Evolutionary conservation across 257 asterid species (phyloP), one percentile per base, ranked within the genome.

Genomic region (Paulownia fortunei): DNA sequence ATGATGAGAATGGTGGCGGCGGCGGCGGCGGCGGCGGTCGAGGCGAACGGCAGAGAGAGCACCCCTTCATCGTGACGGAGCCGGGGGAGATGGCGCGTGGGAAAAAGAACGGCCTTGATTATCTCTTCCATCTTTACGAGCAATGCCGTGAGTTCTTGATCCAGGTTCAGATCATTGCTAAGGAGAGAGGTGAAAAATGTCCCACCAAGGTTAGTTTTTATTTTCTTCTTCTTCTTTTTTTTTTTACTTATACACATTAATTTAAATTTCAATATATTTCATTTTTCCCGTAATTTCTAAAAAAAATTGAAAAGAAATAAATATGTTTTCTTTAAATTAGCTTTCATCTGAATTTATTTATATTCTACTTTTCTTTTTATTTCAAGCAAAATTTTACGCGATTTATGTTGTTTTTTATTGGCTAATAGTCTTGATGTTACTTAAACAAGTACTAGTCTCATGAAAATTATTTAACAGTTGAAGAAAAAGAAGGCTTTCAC

Each of bases 81-180:
- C 97, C 97, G 0, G 97, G 97, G 16, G 97, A 92, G 86, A 96
- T 92, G 76, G 97, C 97, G 49, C 97, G 97, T 74, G 97, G 97
- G 69, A 92, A 92, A 78, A 92, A 92, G 87, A 92, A 92, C 73
- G 97, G 97, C 6, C 85, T 92, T 21, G 97, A 92, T 80, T 92
- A 92, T 60, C 87, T 92, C 27, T 92, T 92, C 87, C 95, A 91
- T 61, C 89, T 92, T 12, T 92, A 92, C 54, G 97, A 92, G 32
- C 95, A 89, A 37, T 92, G 97, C 68, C 86, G 92, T 1, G 94
- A 92, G 37, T 91, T 92, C 90, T 83, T 92, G 89, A 86, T 92
- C 75, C 97, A 91, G 69, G 97, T 92, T 64, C 97, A 92, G 85
- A 91, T 79, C 77, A 88, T 91, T 73, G 92, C 97, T 0, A 92